A percentile compares a stretch with the other conserved stretches of the same genome.
These are phyloP conservation scores for Medicago truncatula DNA, from an alignment of 306 rosid genomes.

Conservation along the genomic window MtrunA17r5.0-ANR NC_053045.1:39659001-39659500, in stretches of 20 bases:
- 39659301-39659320: constrained; percentile 38
- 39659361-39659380: constrained; percentile 7
- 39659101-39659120: background rate
- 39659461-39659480: constrained; percentile 49
- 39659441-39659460: constrained; percentile 45
- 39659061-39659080: constrained; percentile 20
- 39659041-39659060: background rate
- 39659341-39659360: background rate
- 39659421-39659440: constrained; percentile 57
- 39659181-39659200: constrained; percentile 36
- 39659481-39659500: constrained; percentile 51
- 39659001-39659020: background rate
- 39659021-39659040: constrained; percentile 1
- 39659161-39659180: background rate
- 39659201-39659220: constrained; percentile 52
- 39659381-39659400: constrained; percentile 42
- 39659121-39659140: background rate
- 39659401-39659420: constrained; percentile 43
- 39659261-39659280: constrained; percentile 47
- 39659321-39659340: background rate
- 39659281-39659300: constrained; percentile 63
- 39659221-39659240: constrained; percentile 41
- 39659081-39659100: background rate
- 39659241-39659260: constrained; percentile 46
- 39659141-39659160: background rate